phyloP scores from a whole-genome alignment of 2,329 filamentous ascomycete species.

The Gnomoniopsis smithogilvyi region DNA sequence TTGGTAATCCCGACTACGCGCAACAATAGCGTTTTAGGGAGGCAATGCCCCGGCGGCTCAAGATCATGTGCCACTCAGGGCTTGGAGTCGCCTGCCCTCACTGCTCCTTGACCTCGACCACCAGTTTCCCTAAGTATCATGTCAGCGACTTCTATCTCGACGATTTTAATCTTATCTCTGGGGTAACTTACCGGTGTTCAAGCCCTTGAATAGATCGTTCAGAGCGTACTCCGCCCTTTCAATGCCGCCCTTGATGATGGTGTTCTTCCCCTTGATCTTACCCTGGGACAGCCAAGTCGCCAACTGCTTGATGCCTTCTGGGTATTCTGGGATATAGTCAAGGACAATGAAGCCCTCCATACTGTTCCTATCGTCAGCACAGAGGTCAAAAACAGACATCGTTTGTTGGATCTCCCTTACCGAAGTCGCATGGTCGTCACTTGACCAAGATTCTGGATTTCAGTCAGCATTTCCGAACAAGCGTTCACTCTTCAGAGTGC shows the following conservation, averaged over 20 bases:
- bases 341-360: slow-evolving; percentile 74
- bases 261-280: slow-evolving; percentile 69
- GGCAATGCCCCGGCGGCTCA: too few relatives aligned
- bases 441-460: slow-evolving; percentile 7
- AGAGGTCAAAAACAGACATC: slow-evolving; percentile 32
- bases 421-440: slow-evolving; percentile 10
- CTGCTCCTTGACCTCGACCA: slow-evolving; percentile 49
- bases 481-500: background rate
- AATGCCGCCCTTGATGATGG: slow-evolving; percentile 67
- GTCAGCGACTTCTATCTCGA: background rate
- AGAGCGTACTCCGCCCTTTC: slow-evolving; percentile 61
- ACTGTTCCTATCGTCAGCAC: slow-evolving; percentile 9
- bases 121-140: slow-evolving; percentile 41
- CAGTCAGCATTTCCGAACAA: slow-evolving; percentile 30
- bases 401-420: slow-evolving; percentile 42
- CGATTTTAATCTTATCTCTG: too few relatives aligned
- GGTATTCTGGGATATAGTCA: slow-evolving; percentile 59
- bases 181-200: slow-evolving; percentile 56
- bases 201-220: slow-evolving; percentile 62
- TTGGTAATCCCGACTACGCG: too few relatives aligned
- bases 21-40: too few relatives aligned
- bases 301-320: slow-evolving; percentile 57
- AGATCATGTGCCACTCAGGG: too few relatives aligned
- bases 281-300: slow-evolving; percentile 68
- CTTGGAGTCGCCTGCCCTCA: background rate